Conservation (phyloP, 805 yeast genomes). For the Kazachstania bromeliacearum region DNA sequence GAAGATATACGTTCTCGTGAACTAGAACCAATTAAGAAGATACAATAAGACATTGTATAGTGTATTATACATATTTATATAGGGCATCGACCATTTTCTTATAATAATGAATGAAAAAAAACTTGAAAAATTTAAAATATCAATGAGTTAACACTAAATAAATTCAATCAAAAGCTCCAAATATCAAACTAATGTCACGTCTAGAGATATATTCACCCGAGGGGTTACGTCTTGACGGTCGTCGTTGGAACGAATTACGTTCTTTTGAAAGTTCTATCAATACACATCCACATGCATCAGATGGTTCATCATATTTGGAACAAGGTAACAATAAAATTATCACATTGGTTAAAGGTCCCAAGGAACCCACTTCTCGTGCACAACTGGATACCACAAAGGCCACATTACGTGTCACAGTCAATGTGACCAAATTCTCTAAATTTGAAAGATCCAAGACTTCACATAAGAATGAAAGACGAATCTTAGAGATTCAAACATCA, state of each 20-base stretch:
- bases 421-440: conserved; percentile 74
- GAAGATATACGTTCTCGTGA: conserved; percentile 29
- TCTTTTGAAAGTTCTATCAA: conserved; percentile 70
- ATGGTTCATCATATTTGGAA: conserved; percentile 87
- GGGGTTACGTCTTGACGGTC: conserved; percentile 86
- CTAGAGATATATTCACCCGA: conserved; percentile 89
- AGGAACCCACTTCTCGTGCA: conserved; percentile 59
- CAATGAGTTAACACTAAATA: too few relatives aligned
- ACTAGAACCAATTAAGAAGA: too few relatives aligned
- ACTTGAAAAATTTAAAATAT: too few relatives aligned
- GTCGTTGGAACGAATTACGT: conserved; percentile 90
- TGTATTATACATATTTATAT: too few relatives aligned
- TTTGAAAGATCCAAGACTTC: conserved; percentile 61
- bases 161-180: too few relatives aligned
- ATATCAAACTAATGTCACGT: conserved; percentile 42
- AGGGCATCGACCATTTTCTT: too few relatives aligned
- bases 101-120: too few relatives aligned
- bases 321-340: conserved; percentile 87
- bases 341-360: conserved; percentile 82
- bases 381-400: conserved; percentile 45
- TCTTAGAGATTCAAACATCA: conserved; percentile 56
- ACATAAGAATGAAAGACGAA: conserved; percentile 56
- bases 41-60: neutral
- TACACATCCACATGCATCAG: conserved; percentile 80
- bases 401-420: conserved; percentile 51